Conservation (phyloP, 176 grass and related monocot species). For the Hsuehochloa calcarea region DNA sequence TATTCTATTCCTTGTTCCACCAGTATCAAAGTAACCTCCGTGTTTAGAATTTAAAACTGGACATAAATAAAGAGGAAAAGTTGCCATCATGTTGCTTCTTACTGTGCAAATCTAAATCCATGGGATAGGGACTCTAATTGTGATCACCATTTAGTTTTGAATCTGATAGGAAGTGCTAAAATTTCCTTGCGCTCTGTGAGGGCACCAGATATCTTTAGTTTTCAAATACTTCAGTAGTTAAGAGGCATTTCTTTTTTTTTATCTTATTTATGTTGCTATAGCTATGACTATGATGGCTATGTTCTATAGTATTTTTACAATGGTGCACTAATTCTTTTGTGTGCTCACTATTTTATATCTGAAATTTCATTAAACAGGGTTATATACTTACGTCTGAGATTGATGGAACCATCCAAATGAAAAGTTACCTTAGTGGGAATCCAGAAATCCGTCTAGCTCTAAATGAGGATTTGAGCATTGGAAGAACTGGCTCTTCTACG, state of each 20-base stretch:
- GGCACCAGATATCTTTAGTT: neutral
- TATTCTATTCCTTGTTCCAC: neutral
- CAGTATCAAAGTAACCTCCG: neutral
- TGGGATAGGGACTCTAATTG: neutral
- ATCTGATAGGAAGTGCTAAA: neutral
- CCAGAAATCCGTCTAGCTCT: conserved; percentile 98
- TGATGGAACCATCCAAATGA: conserved; percentile 99
- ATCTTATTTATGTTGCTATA: conserved; percentile 16
- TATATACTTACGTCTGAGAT: conserved; percentile 99
- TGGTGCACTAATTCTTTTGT: neutral
- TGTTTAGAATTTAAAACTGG: conserved; percentile 4
- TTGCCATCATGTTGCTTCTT: neutral
- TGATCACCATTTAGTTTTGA: neutral
- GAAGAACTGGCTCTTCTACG: conserved; percentile 67
- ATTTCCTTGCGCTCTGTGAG: conserved; percentile 1
- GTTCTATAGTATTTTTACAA: neutral
- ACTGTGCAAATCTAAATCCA: neutral
- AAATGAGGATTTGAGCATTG: conserved; percentile 96
- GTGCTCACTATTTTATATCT: neutral
- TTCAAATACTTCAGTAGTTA: neutral
- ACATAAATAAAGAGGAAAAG: neutral
- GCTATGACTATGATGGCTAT: conserved; percentile 4
- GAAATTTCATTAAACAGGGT: conserved; percentile 52
- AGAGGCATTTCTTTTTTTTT: neutral
- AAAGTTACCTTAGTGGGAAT: conserved; percentile 96